Base-by-base conservation (phyloP, 2,329 filamentous ascomycete species). In the Neofusicoccum laricinum region DNA sequence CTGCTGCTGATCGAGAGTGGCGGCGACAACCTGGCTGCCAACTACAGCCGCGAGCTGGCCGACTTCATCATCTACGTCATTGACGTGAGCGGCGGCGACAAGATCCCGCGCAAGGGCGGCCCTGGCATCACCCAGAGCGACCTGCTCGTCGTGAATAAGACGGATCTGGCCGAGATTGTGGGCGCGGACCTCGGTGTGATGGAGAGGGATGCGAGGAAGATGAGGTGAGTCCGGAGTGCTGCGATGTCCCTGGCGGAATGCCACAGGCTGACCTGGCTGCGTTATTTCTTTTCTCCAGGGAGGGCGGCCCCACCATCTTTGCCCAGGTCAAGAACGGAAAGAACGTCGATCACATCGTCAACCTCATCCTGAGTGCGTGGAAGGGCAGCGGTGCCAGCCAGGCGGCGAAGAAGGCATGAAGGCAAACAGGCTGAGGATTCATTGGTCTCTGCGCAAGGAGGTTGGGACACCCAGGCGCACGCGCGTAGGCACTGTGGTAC, bases 31-130 rank as follows among this genome's bases (percentile, higher is more conserved):
- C 86, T 99, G 0, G 95, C 95, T 0, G 95, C 95, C 3, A 99
- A 99, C 82, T 99, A 99, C 84, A 91, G 87, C 63, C 86, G 95
- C 65, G 95, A 99, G 79, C 83, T 99, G 69, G 95, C 95, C 1
- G 95, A 99, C 78, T 99, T 91, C 77, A 99, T 99, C 78, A 90
- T 99, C 79, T 99, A 99, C 77, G 95, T 99, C 34, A 98, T 99
- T 71, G 95, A 99, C 78, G 95, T 99, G 17, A 91, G 89, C 64
- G 95, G 95, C 21, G 95, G 95, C 12, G 95, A 99, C 78, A 99
- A 99, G 85, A 90, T 99, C 58, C 95, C 95, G 0, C 82, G 95
- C 32, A 99, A 99, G 81, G 95, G 95, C 32, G 95, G 95, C 0
- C 95, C 95, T 0, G 95, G 95, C 1, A 99, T 99, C 76, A 99